Conservation (phyloP, 495 filamentous ascomycete genomes). For the Hypoxylon rickii region DNA sequence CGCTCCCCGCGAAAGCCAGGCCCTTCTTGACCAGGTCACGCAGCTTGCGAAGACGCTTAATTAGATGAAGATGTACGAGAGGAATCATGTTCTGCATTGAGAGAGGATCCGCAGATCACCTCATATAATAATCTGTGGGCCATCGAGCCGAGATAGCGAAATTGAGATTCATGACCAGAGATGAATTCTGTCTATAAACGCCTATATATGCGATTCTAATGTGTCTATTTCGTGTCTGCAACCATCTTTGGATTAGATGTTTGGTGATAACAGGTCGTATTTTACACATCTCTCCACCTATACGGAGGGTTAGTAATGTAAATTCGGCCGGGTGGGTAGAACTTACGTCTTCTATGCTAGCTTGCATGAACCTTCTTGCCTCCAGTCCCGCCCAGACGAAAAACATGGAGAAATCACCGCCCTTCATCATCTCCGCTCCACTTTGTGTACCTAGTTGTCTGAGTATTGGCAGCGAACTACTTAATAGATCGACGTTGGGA, state of each 20-base stretch:
- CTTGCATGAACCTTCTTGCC: constrained; percentile 82
- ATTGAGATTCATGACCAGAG: constrained; percentile 7
- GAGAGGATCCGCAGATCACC: neutral
- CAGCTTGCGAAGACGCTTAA: constrained; percentile 38
- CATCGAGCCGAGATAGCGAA: constrained; percentile 4
- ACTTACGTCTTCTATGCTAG: constrained; percentile 82
- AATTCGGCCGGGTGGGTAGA: neutral
- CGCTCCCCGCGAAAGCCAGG: constrained; percentile 44
- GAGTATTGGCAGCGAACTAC: constrained; percentile 87
- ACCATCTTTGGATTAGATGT: constrained; percentile 58
- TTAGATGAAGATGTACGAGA: constrained; percentile 17
- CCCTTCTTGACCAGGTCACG: constrained; percentile 45
- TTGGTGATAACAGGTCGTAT: constrained; percentile 80
- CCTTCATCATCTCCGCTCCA: constrained; percentile 65
- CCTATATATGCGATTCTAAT: constrained; percentile 20
- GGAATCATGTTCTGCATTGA: neutral
- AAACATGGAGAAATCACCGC: constrained; percentile 89
- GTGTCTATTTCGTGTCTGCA: constrained; percentile 5
- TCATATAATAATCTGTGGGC: neutral
- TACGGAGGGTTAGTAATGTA: constrained; percentile 25
- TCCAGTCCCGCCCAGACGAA: constrained; percentile 94
- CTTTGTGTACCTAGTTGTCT: constrained; percentile 83
- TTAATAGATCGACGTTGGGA: constrained; percentile 83
- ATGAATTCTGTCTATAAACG: constrained; percentile 9
- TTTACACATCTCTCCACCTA: constrained; percentile 78